Base-by-base conservation (phyloP, 164 flowering plant genomes). In the Magnolia changhungtana region DNA sequence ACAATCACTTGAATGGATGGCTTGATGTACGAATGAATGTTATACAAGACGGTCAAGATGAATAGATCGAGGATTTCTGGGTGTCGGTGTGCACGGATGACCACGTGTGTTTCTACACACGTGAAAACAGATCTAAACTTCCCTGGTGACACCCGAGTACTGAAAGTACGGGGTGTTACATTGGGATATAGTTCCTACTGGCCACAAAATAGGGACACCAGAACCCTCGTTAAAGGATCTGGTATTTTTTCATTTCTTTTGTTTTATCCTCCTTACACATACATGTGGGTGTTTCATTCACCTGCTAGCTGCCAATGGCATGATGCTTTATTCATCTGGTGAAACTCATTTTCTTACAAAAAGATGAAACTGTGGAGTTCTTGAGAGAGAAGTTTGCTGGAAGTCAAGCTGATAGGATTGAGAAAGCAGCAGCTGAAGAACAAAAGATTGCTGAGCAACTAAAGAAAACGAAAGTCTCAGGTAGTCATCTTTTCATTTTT, bases 341-440 rank as follows among this genome's bases (percentile, higher is more conserved):
- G 21, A 59, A 37, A 27, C 55, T 14, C 45, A 79, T 59, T 76
- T 19, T 49, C 70, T 18, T 66, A 52, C 88, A 94, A 98, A 88
- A 85, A 88, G 92, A 90, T 80, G 95, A 94, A 20, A 89, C 88
- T 55, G 92, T 92, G 1, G 87, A 87, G 67, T 72, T 65, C 58
- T 87, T 67, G 73, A 85, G 91, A 76, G 73, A 80, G 61, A 91
- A 84, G 81, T 96, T 89, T 89, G 94, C 98, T 70, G 99, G 99
- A 80, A 96, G 97, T 84, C 98, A 96, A 80, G 91, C 95, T 76
- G 97, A 96, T 68, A 87, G 99, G 80, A 82, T 81, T 69, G 85
- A 71, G 75, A 87, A 87, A 83, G 95, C 89, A 66, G 93, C 88
- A 75, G 91, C 93, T 75, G 95, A 91, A 68, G 88, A 89, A 55